phyloP scores from a whole-genome alignment of 305 asterid species.

The Plantago lanceolata region DNA sequence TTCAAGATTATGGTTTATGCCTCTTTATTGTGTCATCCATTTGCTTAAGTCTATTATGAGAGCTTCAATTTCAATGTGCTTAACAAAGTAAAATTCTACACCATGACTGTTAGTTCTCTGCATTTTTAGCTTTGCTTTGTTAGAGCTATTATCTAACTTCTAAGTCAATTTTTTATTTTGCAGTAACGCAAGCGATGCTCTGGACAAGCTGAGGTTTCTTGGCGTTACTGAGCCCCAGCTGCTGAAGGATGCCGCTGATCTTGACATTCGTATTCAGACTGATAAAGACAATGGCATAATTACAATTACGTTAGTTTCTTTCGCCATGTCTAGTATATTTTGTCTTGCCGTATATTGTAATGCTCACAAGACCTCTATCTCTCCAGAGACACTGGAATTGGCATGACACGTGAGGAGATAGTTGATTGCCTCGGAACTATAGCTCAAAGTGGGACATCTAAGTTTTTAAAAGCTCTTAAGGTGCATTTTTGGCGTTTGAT shows the following conservation, averaged over 20 bases:
- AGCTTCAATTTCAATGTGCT: no score
- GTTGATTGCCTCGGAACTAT: slow-evolving; percentile 96
- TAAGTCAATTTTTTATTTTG: slow-evolving; percentile 1
- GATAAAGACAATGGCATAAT: slow-evolving; percentile 92
- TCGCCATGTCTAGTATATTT: not conserved
- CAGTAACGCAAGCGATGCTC: slow-evolving; percentile 99
- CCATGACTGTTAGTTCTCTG: not conserved
- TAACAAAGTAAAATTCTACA: no score
- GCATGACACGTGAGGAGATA: slow-evolving; percentile 90
- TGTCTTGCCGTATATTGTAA: slow-evolving; percentile 4
- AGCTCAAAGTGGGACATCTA: slow-evolving; percentile 99
- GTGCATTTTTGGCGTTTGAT: slow-evolving; percentile 27
- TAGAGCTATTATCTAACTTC: no score
- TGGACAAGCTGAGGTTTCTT: slow-evolving; percentile 96
- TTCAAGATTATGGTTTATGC: no score
- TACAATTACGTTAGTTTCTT: slow-evolving; percentile 58
- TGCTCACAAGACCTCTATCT: slow-evolving; percentile 12
- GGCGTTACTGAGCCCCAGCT: slow-evolving; percentile 77
- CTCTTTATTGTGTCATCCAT: no score
- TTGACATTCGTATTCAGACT: slow-evolving; percentile 74
- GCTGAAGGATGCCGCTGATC: slow-evolving; percentile 71
- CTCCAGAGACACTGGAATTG: slow-evolving; percentile 91
- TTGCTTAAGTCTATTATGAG: no score
- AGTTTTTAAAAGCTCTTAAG: slow-evolving; percentile 87
- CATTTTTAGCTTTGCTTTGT: no score